phyloP scores from a whole-genome alignment of 208 protist genomes.

The Wallacemonas sp. region DNA sequence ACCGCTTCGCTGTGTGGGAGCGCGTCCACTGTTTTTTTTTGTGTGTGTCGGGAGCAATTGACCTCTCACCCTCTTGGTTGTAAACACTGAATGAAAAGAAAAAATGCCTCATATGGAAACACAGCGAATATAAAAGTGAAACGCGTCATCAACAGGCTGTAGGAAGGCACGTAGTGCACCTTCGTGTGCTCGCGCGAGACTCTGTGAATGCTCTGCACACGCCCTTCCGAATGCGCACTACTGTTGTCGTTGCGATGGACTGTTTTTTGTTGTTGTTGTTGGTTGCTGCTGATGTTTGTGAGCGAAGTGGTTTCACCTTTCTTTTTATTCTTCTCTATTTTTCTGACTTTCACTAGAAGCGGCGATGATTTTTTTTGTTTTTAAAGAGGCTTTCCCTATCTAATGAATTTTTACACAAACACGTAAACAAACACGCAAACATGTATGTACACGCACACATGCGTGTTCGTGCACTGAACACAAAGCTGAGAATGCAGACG shows the following conservation, averaged over 20 bases:
- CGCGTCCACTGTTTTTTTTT: slow-evolving; percentile 9
- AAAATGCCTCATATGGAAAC: no score
- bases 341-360: slow-evolving; percentile 4
- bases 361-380: not conserved
- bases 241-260: no score
- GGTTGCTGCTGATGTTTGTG: not conserved
- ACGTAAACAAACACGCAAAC: no score
- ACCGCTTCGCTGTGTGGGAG: no score
- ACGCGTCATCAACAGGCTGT: not conserved
- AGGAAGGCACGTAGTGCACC: no score
- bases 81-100: not conserved
- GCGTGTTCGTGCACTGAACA: no score
- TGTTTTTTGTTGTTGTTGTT: slow-evolving; percentile 2
- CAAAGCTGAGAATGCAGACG: no score
- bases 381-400: slow-evolving; percentile 2
- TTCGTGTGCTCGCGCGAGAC: no score
- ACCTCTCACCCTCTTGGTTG: not conserved
- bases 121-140: no score
- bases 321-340: slow-evolving; percentile 14
- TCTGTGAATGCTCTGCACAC: no score
- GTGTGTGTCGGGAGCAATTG: not conserved
- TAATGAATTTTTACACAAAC: slow-evolving; percentile 1
- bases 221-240: no score
- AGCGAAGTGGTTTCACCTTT: not conserved
- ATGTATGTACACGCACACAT: no score